Conservation (phyloP, 176 grass and related monocot genomes). For the Avena eriantha region DNA sequence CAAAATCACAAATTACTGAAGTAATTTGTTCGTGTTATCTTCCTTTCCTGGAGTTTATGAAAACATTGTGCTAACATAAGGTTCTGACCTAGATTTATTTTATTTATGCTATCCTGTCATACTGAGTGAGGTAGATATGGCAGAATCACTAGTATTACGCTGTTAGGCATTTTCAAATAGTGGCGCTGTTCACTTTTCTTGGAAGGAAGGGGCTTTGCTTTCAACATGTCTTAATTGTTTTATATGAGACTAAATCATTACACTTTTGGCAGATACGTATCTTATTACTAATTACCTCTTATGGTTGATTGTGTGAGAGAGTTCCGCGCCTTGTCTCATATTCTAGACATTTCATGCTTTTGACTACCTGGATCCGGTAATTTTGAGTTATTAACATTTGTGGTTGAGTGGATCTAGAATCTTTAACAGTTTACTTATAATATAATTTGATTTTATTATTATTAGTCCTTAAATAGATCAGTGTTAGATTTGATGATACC, state of each 20-base stretch:
- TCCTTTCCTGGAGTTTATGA: neutral
- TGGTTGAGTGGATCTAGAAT: neutral
- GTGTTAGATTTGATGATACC: neutral
- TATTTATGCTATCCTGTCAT: neutral
- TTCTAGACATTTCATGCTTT: slow-evolving; percentile 10
- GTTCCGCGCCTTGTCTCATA: neutral
- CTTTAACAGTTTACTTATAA: neutral
- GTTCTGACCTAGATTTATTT: neutral
- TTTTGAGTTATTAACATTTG: neutral
- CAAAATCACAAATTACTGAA: neutral
- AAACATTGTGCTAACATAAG: neutral
- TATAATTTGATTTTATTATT: neutral
- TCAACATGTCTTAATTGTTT: neutral
- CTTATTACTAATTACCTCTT: neutral
- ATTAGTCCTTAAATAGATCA: neutral
- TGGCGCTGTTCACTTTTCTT: neutral
- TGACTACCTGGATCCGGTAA: neutral
- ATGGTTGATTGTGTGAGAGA: neutral
- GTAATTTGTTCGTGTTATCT: neutral
- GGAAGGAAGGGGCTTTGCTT: neutral
- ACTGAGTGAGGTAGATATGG: neutral
- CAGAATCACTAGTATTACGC: neutral
- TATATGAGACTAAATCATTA: neutral
- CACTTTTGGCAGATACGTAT: neutral
- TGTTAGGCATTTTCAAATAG: neutral